Evolutionary conservation across 1,284 basidiomycete species (phyloP).

Genomic region (Mycosarcoma maydis): DNA sequence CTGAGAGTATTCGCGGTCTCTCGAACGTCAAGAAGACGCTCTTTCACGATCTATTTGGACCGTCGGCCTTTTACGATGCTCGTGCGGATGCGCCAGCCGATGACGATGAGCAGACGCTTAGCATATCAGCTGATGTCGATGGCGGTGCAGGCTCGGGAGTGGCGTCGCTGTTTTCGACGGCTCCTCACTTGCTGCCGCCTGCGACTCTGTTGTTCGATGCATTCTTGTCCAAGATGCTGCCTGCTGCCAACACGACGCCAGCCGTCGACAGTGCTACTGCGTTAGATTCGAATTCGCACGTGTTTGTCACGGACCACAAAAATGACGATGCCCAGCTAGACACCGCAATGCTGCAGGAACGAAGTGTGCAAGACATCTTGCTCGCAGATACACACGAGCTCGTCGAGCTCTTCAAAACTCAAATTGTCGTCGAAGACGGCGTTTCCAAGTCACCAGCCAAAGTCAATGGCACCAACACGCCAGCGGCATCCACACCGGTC

Average conservation of each 20-base stretch:
- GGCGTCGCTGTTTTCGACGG: conserved; percentile 75
- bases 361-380: conserved; percentile 27
- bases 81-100: conserved; percentile 14
- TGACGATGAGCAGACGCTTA: conserved; percentile 12
- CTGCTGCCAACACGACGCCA: conserved; percentile 30
- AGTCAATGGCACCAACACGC: neutral
- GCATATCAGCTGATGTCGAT: neutral
- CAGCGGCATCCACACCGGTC: conserved; percentile 11
- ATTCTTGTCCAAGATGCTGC: conserved; percentile 76
- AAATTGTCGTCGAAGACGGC: conserved; percentile 12
- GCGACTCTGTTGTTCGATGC: conserved; percentile 79
- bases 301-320: conserved; percentile 1
- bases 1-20: conserved; percentile 72
- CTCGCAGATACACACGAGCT: conserved; percentile 37
- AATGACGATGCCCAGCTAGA: conserved; percentile 2
- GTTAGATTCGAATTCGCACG: neutral
- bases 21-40: conserved; percentile 76
- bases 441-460: conserved; percentile 2
- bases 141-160: conserved; percentile 22
- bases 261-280: neutral
- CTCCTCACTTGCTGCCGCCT: conserved; percentile 82
- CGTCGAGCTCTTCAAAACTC: conserved; percentile 33
- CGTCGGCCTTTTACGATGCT: conserved; percentile 69
- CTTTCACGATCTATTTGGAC: conserved; percentile 86
- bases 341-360: conserved; percentile 3